phyloP scores from a whole-genome alignment of 2,329 filamentous ascomycete species.

The Paecilomyces sp. region DNA sequence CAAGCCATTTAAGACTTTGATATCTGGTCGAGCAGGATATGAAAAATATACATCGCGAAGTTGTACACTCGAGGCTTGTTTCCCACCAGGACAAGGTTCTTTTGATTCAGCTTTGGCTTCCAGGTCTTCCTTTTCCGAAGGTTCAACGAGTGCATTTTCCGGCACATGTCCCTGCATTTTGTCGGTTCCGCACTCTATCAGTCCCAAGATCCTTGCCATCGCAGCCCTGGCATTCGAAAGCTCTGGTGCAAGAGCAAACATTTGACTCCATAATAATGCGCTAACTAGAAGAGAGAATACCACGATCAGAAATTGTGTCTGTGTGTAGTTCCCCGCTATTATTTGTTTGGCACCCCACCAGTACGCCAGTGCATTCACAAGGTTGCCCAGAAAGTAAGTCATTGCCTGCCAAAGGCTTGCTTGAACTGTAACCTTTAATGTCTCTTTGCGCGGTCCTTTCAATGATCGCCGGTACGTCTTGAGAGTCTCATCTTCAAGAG shows the following conservation, averaged over 20 bases:
- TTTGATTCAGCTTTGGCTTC: slow-evolving; percentile 5
- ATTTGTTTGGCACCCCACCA: slow-evolving; percentile 74
- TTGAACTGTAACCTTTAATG: slow-evolving; percentile 41
- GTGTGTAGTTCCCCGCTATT: slow-evolving; percentile 56
- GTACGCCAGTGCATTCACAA: slow-evolving; percentile 68
- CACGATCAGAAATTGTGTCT: slow-evolving; percentile 68
- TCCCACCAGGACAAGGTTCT: slow-evolving; percentile 2
- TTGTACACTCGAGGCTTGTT: slow-evolving; percentile 37
- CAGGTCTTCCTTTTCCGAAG: slow-evolving; percentile 5
- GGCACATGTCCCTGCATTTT: slow-evolving; percentile 20
- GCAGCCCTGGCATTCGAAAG: slow-evolving; percentile 61
- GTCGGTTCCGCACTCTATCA: slow-evolving; percentile 32
- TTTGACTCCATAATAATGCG: slow-evolving; percentile 65
- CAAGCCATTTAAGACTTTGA: slow-evolving; percentile 51
- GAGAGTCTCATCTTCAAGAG: slow-evolving; percentile 44
- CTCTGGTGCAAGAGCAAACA: slow-evolving; percentile 69
- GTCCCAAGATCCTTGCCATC: slow-evolving; percentile 48
- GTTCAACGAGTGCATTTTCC: not conserved
- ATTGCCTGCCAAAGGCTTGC: slow-evolving; percentile 41
- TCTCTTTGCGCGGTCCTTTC: slow-evolving; percentile 42
- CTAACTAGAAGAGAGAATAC: slow-evolving; percentile 64
- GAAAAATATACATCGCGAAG: slow-evolving; percentile 58
- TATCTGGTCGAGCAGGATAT: slow-evolving; percentile 57
- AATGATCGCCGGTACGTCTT: slow-evolving; percentile 40
- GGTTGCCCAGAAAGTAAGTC: slow-evolving; percentile 47